Evolutionary conservation across 2,329 filamentous ascomycete genomes (phyloP).

Genomic region (Stemphylium beticola): DNA sequence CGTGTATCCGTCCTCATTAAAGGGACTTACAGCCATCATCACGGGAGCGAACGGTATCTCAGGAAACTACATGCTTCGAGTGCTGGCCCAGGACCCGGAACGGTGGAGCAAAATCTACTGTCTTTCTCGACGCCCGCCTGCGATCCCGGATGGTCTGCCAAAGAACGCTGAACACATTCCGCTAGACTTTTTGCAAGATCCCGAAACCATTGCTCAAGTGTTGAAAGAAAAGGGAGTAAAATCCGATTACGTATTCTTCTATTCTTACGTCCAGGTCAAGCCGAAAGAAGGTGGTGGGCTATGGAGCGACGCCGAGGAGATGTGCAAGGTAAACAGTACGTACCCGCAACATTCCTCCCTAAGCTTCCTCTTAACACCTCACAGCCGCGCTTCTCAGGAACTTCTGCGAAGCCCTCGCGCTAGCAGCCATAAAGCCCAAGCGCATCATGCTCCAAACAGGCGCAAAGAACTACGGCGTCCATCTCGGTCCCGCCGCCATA

Average conservation of each 20-base stretch:
- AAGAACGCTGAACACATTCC: conserved; percentile 53
- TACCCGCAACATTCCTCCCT: no score
- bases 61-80: conserved; percentile 59
- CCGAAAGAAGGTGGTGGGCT: conserved; percentile 54
- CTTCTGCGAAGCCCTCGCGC: conserved; percentile 54
- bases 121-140: conserved; percentile 55
- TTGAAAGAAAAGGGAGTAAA: conserved; percentile 44
- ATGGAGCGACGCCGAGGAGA: conserved; percentile 59
- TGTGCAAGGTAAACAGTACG: conserved; percentile 54
- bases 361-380: no score
- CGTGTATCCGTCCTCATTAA: conserved; percentile 50
- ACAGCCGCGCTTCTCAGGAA: conserved; percentile 47
- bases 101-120: conserved; percentile 62
- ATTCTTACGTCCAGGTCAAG: conserved; percentile 60
- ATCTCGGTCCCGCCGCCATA: conserved; percentile 53
- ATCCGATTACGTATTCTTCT: conserved; percentile 60
- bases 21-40: conserved; percentile 58
- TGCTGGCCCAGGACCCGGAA: conserved; percentile 54
- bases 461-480: conserved; percentile 60
- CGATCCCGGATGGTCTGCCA: conserved; percentile 38
- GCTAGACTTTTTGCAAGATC: conserved; percentile 49
- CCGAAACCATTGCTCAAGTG: conserved; percentile 46
- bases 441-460: conserved; percentile 60
- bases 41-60: conserved; percentile 63
- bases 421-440: conserved; percentile 53